Percentiles rank a stretch among this genome's conserved stretches.
Conservation (phyloP, 495 filamentous ascomycete species). For the Hyaloscypha finlandica region DNA sequence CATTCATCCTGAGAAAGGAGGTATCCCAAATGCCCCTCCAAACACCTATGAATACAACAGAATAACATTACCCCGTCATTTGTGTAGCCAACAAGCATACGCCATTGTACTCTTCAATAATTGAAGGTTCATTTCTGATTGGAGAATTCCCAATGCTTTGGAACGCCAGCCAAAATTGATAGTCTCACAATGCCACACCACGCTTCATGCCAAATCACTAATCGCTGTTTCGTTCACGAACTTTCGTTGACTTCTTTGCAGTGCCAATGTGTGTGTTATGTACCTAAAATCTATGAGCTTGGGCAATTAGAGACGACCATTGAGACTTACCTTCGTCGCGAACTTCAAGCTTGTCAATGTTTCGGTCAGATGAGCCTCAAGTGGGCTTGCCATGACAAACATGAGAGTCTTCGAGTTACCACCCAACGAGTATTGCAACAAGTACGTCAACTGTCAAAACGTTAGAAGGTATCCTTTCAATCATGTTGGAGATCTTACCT, state of each 20-base stretch:
- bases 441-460: conserved; percentile 74
- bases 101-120: not conserved
- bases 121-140: not conserved
- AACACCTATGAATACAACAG: not conserved
- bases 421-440: conserved; percentile 92
- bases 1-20: not conserved
- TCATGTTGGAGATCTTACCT: conserved; percentile 52
- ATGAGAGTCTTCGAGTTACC: conserved; percentile 98
- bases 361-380: conserved; percentile 89
- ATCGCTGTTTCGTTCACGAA: conserved; percentile 27
- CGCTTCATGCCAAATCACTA: not conserved
- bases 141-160: not conserved
- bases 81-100: not conserved
- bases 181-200: not conserved
- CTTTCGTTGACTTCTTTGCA: conserved; percentile 73
- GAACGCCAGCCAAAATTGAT: not conserved
- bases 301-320: not conserved
- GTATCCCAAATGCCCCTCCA: not conserved
- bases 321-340: conserved; percentile 74
- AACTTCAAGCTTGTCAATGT: conserved; percentile 95
- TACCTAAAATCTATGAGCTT: conserved; percentile 43
- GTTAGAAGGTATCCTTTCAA: conserved; percentile 11
- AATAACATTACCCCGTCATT: not conserved
- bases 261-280: conserved; percentile 90
- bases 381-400: conserved; percentile 96